phyloP scores from a whole-genome alignment of 2,329 filamentous ascomycete species.

The Nigrospora oryzae region DNA sequence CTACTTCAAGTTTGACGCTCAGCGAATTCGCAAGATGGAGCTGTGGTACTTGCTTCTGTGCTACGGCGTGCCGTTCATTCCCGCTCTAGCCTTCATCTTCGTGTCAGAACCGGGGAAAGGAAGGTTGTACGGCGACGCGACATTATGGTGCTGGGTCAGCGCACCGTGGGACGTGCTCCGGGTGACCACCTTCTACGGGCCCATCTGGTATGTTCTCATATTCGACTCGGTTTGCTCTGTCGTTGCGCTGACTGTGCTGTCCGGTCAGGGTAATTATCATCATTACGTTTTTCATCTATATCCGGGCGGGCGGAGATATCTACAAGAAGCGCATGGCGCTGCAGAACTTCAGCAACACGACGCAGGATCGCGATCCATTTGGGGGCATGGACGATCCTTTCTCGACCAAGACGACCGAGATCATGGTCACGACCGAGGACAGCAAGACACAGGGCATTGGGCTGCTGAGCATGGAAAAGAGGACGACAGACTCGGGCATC shows the following conservation, averaged over 20 bases:
- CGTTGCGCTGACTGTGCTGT: constrained; percentile 3
- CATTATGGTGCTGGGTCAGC: constrained; percentile 75
- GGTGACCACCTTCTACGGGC: constrained; percentile 66
- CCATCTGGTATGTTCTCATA: constrained; percentile 47
- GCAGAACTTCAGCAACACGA: constrained; percentile 41
- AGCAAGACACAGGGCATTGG: constrained; percentile 16
- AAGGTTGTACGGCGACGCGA: constrained; percentile 65
- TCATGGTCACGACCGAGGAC: constrained; percentile 51
- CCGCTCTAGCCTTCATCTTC: constrained; percentile 61
- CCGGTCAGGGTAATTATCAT: constrained; percentile 47
- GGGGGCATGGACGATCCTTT: constrained; percentile 32
- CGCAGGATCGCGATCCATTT: constrained; percentile 31
- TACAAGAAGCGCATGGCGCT: constrained; percentile 58
- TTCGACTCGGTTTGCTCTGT: background rate
- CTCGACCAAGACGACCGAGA: constrained; percentile 51
- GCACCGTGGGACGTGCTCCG: constrained; percentile 61
- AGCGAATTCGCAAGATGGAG: constrained; percentile 58
- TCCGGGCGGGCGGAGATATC: constrained; percentile 57
- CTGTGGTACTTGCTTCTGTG: constrained; percentile 60
- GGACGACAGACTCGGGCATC: constrained; percentile 17
- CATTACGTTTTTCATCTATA: constrained; percentile 56
- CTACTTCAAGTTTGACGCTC: constrained; percentile 62
- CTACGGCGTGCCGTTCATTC: constrained; percentile 66
- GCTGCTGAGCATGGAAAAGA: constrained; percentile 5
- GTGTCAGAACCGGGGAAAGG: constrained; percentile 42